Percentiles rank a stretch among this genome's conserved stretches.
Evolutionary conservation across 306 rosid species (phyloP).

Genomic region (Heteromeles arbutifolia): DNA sequence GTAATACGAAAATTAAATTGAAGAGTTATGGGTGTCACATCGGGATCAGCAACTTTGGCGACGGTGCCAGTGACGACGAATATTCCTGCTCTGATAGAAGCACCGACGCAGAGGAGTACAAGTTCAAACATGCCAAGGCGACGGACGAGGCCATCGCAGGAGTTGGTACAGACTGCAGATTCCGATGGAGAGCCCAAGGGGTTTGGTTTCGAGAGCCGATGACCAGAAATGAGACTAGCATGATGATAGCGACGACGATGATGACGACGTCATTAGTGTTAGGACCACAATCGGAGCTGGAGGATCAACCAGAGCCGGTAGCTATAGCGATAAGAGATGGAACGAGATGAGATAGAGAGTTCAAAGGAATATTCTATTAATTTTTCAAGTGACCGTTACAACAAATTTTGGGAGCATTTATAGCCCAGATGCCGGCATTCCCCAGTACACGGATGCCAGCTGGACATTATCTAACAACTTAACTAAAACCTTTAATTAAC

Average conservation of each 20-base stretch:
- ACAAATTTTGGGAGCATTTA: too few relatives aligned
- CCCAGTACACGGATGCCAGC: too few relatives aligned
- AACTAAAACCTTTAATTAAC: too few relatives aligned
- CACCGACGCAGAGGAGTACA: constrained; percentile 80
- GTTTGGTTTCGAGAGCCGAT: constrained; percentile 66
- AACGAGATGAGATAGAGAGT: too few relatives aligned
- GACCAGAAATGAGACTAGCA: constrained; percentile 57
- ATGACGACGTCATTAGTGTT: constrained; percentile 10
- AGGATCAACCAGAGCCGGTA: too few relatives aligned
- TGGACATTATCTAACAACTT: too few relatives aligned
- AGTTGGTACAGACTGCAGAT: constrained; percentile 35
- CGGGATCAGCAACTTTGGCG: constrained; percentile 85
- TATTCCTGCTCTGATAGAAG: constrained; percentile 93
- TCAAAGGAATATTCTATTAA: too few relatives aligned
- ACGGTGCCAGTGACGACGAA: constrained; percentile 94
- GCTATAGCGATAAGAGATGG: too few relatives aligned
- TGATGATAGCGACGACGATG: constrained; percentile 29
- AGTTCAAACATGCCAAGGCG: constrained; percentile 80
- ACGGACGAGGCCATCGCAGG: constrained; percentile 68
- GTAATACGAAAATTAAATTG: background rate
- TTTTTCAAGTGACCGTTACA: too few relatives aligned
- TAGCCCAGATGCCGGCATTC: too few relatives aligned
- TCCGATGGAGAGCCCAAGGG: constrained; percentile 42
- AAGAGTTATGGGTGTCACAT: constrained; percentile 17
- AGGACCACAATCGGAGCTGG: too few relatives aligned